Percentiles rank a stretch among this genome's conserved stretches.
Conservation (phyloP, 2,329 filamentous ascomycete species). For the Colletotrichum plurivorum region DNA sequence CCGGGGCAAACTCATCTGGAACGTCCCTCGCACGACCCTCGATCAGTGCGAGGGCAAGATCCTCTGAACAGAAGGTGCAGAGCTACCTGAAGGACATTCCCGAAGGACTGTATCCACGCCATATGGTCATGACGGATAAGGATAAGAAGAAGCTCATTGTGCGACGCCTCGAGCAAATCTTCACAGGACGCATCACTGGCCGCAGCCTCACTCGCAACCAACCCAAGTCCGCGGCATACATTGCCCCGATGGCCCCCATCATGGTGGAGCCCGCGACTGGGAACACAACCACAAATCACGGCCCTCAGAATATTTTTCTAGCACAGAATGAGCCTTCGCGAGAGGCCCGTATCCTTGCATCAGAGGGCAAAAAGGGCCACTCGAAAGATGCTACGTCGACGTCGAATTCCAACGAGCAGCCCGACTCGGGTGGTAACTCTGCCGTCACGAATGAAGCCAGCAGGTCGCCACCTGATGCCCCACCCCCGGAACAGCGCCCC, state of each 20-base stretch:
- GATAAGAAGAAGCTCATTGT: constrained; percentile 85
- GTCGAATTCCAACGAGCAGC: constrained; percentile 65
- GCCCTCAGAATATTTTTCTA: constrained; percentile 46
- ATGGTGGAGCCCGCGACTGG: constrained; percentile 48
- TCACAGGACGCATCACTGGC: constrained; percentile 76
- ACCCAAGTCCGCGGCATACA: constrained; percentile 41
- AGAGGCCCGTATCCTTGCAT: constrained; percentile 64
- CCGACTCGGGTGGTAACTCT: constrained; percentile 57
- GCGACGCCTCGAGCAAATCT: constrained; percentile 82
- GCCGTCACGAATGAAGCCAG: constrained; percentile 51
- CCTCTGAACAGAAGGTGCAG: constrained; percentile 73
- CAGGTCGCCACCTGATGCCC: constrained; percentile 56
- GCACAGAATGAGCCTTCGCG: constrained; percentile 53
- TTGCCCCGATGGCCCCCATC: constrained; percentile 41
- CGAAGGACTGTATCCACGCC: constrained; percentile 74
- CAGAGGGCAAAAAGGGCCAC: constrained; percentile 55
- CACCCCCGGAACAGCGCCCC: constrained; percentile 78
- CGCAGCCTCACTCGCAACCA: constrained; percentile 52
- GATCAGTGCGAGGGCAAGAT: constrained; percentile 53
- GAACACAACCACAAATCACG: constrained; percentile 50
- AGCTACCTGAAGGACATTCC: constrained; percentile 82
- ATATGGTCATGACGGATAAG: constrained; percentile 76
- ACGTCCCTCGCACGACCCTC: constrained; percentile 55
- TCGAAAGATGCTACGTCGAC: constrained; percentile 60
- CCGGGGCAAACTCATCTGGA: constrained; percentile 61